Conservation (phyloP, 805 yeast species). For the Candida palmyrensis region DNA sequence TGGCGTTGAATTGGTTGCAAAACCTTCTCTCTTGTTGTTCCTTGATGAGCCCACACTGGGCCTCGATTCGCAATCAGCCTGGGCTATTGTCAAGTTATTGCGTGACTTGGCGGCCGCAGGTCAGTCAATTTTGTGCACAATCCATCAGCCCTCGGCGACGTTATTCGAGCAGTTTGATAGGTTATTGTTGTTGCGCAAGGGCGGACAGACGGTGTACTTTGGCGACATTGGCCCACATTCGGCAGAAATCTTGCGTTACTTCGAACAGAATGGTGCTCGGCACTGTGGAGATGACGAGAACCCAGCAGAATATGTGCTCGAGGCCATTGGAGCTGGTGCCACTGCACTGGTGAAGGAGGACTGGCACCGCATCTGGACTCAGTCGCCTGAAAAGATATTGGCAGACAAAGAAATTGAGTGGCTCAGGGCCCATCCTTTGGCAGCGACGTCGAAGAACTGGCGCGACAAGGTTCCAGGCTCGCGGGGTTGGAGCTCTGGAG, state of each 20-base stretch:
- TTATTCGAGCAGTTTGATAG: constrained; percentile 66
- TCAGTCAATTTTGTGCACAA: constrained; percentile 71
- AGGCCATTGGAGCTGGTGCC: constrained; percentile 78
- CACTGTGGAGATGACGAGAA: constrained; percentile 53
- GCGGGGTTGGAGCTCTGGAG: too few relatives aligned
- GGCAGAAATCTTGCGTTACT: constrained; percentile 23
- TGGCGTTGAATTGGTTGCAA: constrained; percentile 70
- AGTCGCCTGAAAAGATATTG: constrained; percentile 12
- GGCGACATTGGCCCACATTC: constrained; percentile 33
- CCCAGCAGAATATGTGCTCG: constrained; percentile 73
- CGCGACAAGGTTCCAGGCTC: too few relatives aligned
- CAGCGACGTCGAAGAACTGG: too few relatives aligned
- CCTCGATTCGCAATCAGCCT: constrained; percentile 62
- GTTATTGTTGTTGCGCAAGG: constrained; percentile 46
- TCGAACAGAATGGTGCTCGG: constrained; percentile 40
- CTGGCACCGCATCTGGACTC: constrained; percentile 61
- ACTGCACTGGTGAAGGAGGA: constrained; percentile 55
- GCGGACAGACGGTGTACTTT: constrained; percentile 45
- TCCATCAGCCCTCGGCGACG: constrained; percentile 74
- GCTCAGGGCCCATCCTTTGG: too few relatives aligned
- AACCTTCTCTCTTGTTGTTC: constrained; percentile 56
- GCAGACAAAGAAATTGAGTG: constrained; percentile 10
- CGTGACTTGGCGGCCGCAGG: constrained; percentile 66
- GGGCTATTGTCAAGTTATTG: constrained; percentile 67
- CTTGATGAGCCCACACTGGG: constrained; percentile 76